Evolutionary conservation across 2,329 filamentous ascomycete species (phyloP), one percentile per base, ranked within the genome.

Genomic region (Fusarium luffae): DNA sequence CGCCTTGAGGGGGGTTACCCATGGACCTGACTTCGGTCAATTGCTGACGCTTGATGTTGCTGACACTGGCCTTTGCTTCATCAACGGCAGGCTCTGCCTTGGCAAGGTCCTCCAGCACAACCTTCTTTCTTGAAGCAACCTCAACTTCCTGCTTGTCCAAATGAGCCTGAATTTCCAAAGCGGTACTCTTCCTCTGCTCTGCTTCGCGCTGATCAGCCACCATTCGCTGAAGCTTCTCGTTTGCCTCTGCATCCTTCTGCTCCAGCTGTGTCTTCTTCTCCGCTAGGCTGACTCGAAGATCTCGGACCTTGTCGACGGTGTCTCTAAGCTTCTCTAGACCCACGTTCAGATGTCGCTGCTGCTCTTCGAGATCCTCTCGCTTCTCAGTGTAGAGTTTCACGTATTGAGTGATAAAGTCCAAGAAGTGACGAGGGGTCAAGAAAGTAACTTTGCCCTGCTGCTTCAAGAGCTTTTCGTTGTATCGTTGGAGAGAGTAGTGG

Each of bases 331-430:
- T 99, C 83, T 99, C 96, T 3, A 99, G 88, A 85, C 96, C 97
- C 59, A 98, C 94, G 76, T 99, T 99, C 68, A 99, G 86, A 86
- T 99, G 96, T 30, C 96, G 92, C 78, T 99, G 96, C 80, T 99
- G 96, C 79, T 99, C 96, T 80, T 99, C 96, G 2, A 99, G 88
- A 77, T 99, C 96, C 79, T 98, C 96, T 13, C 97, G 92, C 85
- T 99, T 99, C 81, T 99, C 96, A 68, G 94, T 97, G 82, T 98
- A 98, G 9, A 99, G 86, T 80, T 93, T 96, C 80, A 98, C 94
- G 78, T 98, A 99, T 78, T 99, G 96, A 41, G 94, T 93, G 62
- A 99, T 95, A 76, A 99, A 99, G 79, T 99, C 97, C 54, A 99
- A 84, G 84, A 97, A 99, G 80, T 99, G 96, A 47, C 96, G 91